Base-by-base conservation (phyloP, 495 filamentous ascomycete genomes). In the Rhizodiscina lignyota region DNA sequence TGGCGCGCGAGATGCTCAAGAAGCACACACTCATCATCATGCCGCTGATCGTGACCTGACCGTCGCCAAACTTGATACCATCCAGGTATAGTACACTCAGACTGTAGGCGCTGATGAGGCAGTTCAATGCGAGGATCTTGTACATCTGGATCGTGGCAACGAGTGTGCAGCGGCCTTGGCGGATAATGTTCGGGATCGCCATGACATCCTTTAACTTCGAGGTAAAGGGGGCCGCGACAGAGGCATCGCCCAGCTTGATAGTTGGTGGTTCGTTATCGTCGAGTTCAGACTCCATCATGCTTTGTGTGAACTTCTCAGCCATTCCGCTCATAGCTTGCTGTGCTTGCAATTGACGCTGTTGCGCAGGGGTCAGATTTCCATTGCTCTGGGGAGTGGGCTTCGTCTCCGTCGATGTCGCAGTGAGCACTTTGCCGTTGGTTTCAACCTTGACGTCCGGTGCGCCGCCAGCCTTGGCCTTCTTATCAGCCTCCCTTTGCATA, bases 1-100 rank as follows among this genome's bases (percentile, higher is more conserved):
- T 87, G 26, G 89, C 89, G 30, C 89, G 74, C 16, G 89, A 96
- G 47, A 99, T 87, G 18, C 83, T 92, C 50, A 99, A 62, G 66
- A 96, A 99, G 66, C 89, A 99, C 34, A 99, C 89, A 53, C 86
- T 94, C 91, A 99, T 94, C 58, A 99, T 72, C 83, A 99, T 96
- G 45, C 89, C 89, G 44, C 84, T 94, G 54, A 99, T 96, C 18
- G 89, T 99, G 30, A 94, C 86, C 55, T 99, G 89, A 21, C 87
- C 86, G 58, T 99, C 89, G 31, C 89, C 85, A 48, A 99, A 99
- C 60, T 99, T 99, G 66, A 99, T 99, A 37, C 89, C 89, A 45
- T 96, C 89, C 4, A 99, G 64, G 51, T 99, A 99, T 30, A 99
- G 67, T 23, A 99, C 89, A 56, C 78, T 86, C 47, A 96, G 56